phyloP scores from a whole-genome alignment of 2,329 filamentous ascomycete genomes.

The Stemphylium lycopersici region DNA sequence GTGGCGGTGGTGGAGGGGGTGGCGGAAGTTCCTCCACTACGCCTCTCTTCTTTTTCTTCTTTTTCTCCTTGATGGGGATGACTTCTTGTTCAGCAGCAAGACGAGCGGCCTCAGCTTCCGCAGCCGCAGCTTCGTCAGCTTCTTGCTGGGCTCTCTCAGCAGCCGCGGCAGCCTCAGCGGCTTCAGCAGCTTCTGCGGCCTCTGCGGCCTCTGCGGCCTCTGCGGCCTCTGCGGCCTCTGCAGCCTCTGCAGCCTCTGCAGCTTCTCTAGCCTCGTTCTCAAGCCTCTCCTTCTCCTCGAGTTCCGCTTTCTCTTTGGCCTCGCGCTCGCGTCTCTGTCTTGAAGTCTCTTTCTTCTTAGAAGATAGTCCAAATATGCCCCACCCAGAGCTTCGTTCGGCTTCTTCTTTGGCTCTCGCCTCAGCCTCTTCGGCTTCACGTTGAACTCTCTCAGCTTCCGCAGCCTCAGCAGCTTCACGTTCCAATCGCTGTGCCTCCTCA shows the following conservation, averaged over 20 bases:
- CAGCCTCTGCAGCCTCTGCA: conserved; percentile 41
- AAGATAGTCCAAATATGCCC: conserved; percentile 19
- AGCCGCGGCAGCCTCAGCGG: conserved; percentile 39
- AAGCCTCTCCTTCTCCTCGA: conserved; percentile 39
- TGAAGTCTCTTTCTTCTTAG: conserved; percentile 45
- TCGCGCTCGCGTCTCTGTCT: conserved; percentile 41
- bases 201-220: conserved; percentile 22
- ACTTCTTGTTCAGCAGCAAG: conserved; percentile 45
- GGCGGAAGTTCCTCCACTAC: conserved; percentile 24
- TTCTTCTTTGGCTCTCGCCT: conserved; percentile 23
- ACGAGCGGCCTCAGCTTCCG: conserved; percentile 39
- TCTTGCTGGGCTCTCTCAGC: conserved; percentile 43
- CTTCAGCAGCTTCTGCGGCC: conserved; percentile 37
- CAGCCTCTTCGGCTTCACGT: conserved; percentile 25
- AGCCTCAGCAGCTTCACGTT: conserved; percentile 43
- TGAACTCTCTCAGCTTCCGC: conserved; percentile 29
- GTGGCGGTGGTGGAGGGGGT: conserved; percentile 18
- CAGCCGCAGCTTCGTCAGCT: conserved; percentile 16
- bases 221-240: conserved; percentile 37
- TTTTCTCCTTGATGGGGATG: conserved; percentile 41
- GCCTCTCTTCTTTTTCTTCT: conserved; percentile 45
- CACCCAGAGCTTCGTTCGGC: conserved; percentile 35
- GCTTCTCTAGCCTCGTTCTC: conserved; percentile 25
- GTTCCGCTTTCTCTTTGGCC: conserved; percentile 32
- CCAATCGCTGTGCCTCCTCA: conserved; percentile 36